Conservation (phyloP, 2,329 filamentous ascomycete species). For the Cladobotryum protrusum region DNA sequence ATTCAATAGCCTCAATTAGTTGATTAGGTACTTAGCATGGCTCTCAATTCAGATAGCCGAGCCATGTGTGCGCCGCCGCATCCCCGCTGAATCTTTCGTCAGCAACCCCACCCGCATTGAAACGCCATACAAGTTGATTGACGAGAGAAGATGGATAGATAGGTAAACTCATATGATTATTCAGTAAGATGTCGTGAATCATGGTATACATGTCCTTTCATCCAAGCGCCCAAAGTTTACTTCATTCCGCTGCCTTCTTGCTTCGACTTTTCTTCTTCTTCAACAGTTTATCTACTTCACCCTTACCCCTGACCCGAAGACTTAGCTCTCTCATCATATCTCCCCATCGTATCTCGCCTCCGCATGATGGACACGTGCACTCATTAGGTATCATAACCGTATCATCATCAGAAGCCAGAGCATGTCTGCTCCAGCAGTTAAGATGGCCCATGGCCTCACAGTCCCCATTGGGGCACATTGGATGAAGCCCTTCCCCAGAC, state of each 20-base stretch:
- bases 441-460: conserved; percentile 56
- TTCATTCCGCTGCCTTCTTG: conserved; percentile 17
- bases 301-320: conserved; percentile 62
- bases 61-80: not conserved
- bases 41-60: conserved; percentile 5
- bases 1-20: conserved; percentile 1
- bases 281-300: conserved; percentile 64
- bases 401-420: conserved; percentile 34
- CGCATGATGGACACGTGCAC: conserved; percentile 68
- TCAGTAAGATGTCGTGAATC: too few species aligned
- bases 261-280: conserved; percentile 40
- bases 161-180: too few species aligned
- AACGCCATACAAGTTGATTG: not conserved
- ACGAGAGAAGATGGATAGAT: not conserved
- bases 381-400: conserved; percentile 56
- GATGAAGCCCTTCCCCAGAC: conserved; percentile 46
- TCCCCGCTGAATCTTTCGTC: conserved; percentile 3
- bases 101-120: conserved; percentile 6
- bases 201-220: not conserved
- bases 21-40: not conserved
- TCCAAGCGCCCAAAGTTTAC: not conserved
- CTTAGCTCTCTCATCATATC: conserved; percentile 79
- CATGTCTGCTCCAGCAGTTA: conserved; percentile 51
- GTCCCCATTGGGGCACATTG: conserved; percentile 46
- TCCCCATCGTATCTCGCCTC: conserved; percentile 58